phyloP scores from a whole-genome alignment of 2,329 filamentous ascomycete species.

The Diaporthe ampelina region DNA sequence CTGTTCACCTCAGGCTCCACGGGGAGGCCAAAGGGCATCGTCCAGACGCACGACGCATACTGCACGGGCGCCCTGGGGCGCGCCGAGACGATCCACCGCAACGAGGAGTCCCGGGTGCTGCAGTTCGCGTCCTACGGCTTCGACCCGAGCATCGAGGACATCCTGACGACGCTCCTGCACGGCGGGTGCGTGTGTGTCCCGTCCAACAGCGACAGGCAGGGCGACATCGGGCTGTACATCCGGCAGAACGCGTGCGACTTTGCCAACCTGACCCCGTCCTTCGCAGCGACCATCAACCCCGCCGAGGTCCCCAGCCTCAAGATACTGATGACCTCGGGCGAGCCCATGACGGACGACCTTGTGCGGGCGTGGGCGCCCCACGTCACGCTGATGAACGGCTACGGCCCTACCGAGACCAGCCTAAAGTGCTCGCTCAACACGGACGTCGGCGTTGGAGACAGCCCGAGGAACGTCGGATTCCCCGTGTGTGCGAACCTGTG shows the following conservation, averaged over 20 bases:
- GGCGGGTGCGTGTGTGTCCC: constrained; percentile 54
- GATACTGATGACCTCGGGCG: neutral
- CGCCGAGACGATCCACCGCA: constrained; percentile 37
- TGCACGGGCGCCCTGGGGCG: constrained; percentile 43
- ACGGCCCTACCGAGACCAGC: neutral
- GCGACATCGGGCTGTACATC: neutral
- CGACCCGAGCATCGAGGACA: neutral
- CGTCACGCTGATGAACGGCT: neutral
- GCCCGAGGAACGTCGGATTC: neutral
- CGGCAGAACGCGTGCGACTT: neutral
- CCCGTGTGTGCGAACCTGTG: neutral
- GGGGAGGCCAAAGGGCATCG: constrained; percentile 53
- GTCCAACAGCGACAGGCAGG: constrained; percentile 47
- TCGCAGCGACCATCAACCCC: neutral
- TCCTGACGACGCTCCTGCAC: constrained; percentile 44
- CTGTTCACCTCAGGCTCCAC: constrained; percentile 52
- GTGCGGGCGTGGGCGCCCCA: neutral
- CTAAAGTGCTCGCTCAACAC: neutral
- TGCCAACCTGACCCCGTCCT: neutral
- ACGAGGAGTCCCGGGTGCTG: constrained; percentile 41
- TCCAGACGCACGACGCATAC: constrained; percentile 38
- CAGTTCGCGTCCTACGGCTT: constrained; percentile 53
- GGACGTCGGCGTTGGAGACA: neutral
- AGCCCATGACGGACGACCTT: neutral
- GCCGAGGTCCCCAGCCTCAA: neutral